Evolutionary conservation across 2,329 filamentous ascomycete genomes (phyloP), one percentile per base, ranked within the genome.

Genomic region (Tolypocladium cylindrosporum): DNA sequence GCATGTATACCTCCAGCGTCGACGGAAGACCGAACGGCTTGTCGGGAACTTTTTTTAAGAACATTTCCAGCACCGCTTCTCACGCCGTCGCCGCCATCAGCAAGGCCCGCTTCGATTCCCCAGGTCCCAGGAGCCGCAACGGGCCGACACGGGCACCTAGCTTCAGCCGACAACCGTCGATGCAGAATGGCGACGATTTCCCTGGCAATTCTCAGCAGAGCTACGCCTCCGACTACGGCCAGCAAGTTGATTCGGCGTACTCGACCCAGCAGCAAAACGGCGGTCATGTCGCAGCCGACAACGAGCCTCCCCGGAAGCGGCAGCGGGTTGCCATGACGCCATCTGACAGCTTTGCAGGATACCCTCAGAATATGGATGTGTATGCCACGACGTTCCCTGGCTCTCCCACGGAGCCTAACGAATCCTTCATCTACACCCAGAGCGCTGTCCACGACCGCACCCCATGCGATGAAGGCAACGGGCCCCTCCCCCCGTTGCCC

Each of bases 21-120:
- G 90, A 96, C 59, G 84, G 80, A 54, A 82, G 91, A 55, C 75
- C 80, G 14, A 85, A 84, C 65, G 85, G 82, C 67, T 65, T 85
- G 66, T 86, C 89, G 53, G 92, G 91, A 21, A 97, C 94, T 1
- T 97, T 97, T 70, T 97, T 99, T 77, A 92, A 92, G 69, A 97
- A 95, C 68, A 97, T 99, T 62, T 97, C 93, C 4, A 89, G 86
- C 62, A 96, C 91, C 1, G 92, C 94, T 1, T 94, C 90, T 5
- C 93, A 91, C 66, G 94, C 94, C 36, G 90, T 99, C 58, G 92
- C 91, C 61, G 93, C 94, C 59, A 95, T 99, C 72, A 97, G 90
- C 81, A 97, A 97, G 76, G 93, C 94, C 19, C 84, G 93, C 14
- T 88, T 97, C 66, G 92, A 97, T 70, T 96, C 92, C 2, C 91